Evolutionary conservation across 2,329 filamentous ascomycete species (phyloP).

Genomic region (Fusarium nematophilum): DNA sequence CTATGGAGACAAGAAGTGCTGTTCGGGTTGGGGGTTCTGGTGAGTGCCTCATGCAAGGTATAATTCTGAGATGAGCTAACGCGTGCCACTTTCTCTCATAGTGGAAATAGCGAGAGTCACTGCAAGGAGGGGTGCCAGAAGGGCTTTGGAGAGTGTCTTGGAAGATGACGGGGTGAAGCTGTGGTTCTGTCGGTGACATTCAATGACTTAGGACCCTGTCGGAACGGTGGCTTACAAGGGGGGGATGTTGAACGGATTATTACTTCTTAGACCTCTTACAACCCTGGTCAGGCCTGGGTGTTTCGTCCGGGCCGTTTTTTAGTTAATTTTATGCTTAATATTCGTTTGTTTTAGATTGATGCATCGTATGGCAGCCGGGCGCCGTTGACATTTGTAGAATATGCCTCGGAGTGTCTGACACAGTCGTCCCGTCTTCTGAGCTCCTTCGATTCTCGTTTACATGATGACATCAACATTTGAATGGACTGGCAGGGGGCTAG

Average conservation of each 20-base stretch:
- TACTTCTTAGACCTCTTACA: constrained; percentile 14
- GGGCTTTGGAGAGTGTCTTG: constrained; percentile 49
- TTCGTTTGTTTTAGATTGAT: neutral
- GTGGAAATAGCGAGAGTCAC: constrained; percentile 43
- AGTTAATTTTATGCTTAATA: constrained; percentile 2
- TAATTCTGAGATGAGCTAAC: too few species aligned
- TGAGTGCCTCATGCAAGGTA: constrained; percentile 43
- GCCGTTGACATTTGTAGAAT: too few species aligned
- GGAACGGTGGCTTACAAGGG: too few species aligned
- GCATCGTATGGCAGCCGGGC: too few species aligned
- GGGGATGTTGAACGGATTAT: neutral
- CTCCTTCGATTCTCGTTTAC: too few species aligned
- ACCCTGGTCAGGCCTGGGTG: neutral
- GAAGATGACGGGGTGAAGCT: too few species aligned
- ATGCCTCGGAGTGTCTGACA: too few species aligned
- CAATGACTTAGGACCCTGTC: too few species aligned
- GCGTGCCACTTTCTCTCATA: constrained; percentile 24
- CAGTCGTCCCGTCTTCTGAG: too few species aligned
- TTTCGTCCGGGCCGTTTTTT: neutral
- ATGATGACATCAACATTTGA: too few species aligned
- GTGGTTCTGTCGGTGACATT: too few species aligned
- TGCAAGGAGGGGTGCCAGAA: constrained; percentile 51
- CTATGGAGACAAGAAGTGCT: constrained; percentile 50
- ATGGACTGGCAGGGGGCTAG: too few species aligned
- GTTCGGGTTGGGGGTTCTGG: constrained; percentile 52